Evolutionary conservation across 768 basidiomycete genomes (phyloP), one percentile per base, ranked within the genome.

Genomic region (Lentinus tigrinus): DNA sequence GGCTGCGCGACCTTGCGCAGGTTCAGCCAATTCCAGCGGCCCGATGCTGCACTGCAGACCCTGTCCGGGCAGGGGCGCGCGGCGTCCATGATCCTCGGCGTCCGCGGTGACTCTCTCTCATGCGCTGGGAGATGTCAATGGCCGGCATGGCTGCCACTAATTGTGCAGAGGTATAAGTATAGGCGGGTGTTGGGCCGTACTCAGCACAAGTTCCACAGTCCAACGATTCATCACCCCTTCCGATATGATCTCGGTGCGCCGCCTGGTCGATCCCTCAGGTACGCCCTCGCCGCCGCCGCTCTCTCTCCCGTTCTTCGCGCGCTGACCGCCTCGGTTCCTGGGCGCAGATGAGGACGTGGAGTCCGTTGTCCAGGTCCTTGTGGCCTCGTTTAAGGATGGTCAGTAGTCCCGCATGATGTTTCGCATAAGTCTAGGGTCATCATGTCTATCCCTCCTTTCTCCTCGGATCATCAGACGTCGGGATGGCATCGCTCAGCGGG

Each of bases 381-480:
- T 56, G 10, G 40, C 43, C 23, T 57, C 65, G 2, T 66, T 65
- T 50, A 47, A 43, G 8, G 64, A 60, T 28, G 67, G 67, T 69
- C 28, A 28, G 55, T 58, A 27, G 5, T 36, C 24, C 13, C 39
- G 23, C 24, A 19, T 24, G 43, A 46, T 46, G 43, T 23, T 11
- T 23, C 43, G 10, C 23, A 26, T 19, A 6, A n/a, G 14, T 17
- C 39, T 28, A n/a, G 27, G 8, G 10, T 31, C n/a, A 52, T 24
- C 31, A n/a, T 7, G 21, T 34, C 26, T 9, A 8, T 28, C 23
- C 42, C 31, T 16, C 16, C 19, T 19, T 17, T 43, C 26, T 28
- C 49, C 17, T n/a, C 3, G 17, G 31, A 23, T 34, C 36, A 21
- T n/a, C 51, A 63, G 62, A 63, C 27, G 42, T 59, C 39, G 58